A percentile compares a stretch with the other conserved stretches of the same genome.
Evolutionary conservation across 1,284 basidiomycete species (phyloP).

Genomic region (Taiwanofungus camphoratus): DNA sequence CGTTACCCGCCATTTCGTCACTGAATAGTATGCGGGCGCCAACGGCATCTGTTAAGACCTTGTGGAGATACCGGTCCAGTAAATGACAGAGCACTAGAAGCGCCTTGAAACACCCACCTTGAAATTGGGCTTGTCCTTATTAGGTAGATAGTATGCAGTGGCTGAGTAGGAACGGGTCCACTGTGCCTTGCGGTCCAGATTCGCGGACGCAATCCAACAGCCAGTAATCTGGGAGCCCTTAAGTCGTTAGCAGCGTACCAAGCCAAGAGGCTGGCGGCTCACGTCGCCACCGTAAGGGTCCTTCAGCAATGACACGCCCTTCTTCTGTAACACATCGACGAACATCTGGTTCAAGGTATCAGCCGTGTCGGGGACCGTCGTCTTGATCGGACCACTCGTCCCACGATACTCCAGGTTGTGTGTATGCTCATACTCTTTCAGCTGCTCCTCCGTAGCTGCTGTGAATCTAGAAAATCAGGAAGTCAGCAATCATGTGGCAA

Average conservation of each 20-base stretch:
- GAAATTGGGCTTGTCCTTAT: conserved; percentile 15
- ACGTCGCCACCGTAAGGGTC: conserved; percentile 18
- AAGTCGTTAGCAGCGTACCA: neutral
- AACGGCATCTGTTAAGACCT: conserved; percentile 11
- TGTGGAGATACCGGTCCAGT: neutral
- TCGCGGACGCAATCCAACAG: conserved; percentile 5
- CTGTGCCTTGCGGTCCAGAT: conserved; percentile 7
- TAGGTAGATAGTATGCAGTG: conserved; percentile 13
- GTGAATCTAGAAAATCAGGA: conserved; percentile 10
- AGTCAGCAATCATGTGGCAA: neutral
- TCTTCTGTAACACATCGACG: conserved; percentile 13
- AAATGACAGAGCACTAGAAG: neutral
- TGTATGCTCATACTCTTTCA: conserved; percentile 3
- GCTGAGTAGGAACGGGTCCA: conserved; percentile 15
- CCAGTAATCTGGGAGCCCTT: conserved; percentile 10
- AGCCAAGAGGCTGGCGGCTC: neutral
- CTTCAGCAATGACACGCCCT: conserved; percentile 9
- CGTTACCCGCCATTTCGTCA: conserved; percentile 4
- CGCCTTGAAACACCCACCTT: conserved; percentile 8
- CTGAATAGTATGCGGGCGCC: conserved; percentile 3
- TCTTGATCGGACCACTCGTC: conserved; percentile 17
- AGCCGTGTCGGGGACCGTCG: conserved; percentile 5
- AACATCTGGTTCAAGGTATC: conserved; percentile 9
- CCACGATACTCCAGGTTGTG: conserved; percentile 12
- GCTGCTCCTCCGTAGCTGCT: conserved; percentile 10